phyloP scores from a whole-genome alignment of 148 eudicot species.

The Diospyros lotus region DNA sequence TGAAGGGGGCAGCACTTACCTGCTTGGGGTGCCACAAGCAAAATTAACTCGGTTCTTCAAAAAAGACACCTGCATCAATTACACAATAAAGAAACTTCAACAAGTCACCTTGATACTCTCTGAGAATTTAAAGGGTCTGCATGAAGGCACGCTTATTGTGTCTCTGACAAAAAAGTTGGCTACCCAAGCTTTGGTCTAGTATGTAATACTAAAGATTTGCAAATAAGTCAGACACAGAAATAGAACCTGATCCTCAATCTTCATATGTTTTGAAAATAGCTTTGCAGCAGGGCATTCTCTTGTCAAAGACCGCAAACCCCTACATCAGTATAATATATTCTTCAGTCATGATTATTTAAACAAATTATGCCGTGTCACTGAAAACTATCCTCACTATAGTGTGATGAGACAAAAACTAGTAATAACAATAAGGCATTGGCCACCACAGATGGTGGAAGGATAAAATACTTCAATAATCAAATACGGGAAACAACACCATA shows the following conservation, averaged over 20 bases:
- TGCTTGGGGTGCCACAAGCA: constrained; percentile 93
- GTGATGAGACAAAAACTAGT: too few relatives aligned
- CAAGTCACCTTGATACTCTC: neutral
- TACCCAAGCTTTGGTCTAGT: too few relatives aligned
- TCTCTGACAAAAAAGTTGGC: too few relatives aligned
- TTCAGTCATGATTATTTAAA: constrained; percentile 8
- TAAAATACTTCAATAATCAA: neutral
- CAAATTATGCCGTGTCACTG: neutral
- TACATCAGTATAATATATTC: constrained; percentile 17
- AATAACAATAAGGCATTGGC: neutral
- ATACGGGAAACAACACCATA: constrained; percentile 21
- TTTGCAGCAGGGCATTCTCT: constrained; percentile 82
- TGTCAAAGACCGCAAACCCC: constrained; percentile 75
- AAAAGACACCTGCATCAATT: constrained; percentile 45
- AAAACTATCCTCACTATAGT: too few relatives aligned
- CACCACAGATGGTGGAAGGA: neutral
- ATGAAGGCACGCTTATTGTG: neutral
- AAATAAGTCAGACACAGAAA: too few relatives aligned
- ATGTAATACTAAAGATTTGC: too few relatives aligned
- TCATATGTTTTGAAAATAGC: constrained; percentile 94
- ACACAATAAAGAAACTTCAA: neutral
- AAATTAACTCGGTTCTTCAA: constrained; percentile 79
- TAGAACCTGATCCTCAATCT: constrained; percentile 86
- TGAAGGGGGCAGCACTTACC: constrained; percentile 31
- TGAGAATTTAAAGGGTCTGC: neutral